These are phyloP conservation scores for Salix viminalis DNA, from an alignment of 345 rosid species.

Conservation along the genomic window DNA sequence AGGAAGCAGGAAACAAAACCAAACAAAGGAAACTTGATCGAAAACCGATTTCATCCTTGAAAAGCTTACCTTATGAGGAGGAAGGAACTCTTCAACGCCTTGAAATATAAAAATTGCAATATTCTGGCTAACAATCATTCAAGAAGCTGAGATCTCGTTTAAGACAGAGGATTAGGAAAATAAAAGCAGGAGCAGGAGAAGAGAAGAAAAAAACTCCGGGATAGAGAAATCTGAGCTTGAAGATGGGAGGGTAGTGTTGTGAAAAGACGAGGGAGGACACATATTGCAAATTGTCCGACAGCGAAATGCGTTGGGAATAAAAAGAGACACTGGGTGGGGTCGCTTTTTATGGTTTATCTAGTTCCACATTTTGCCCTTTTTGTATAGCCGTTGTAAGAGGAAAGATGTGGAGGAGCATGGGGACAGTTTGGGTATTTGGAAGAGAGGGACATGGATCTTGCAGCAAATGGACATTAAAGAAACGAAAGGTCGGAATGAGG, in stretches of 20 bases:
- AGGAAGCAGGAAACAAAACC: too few relatives aligned
- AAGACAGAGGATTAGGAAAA: too few relatives aligned
- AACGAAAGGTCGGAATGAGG: neutral
- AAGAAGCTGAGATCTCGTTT: neutral
- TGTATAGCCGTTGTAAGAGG: neutral
- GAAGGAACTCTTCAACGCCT: too few relatives aligned
- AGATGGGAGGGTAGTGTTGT: neutral
- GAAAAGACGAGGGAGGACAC: slow-evolving; percentile 6
- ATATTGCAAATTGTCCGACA: neutral
- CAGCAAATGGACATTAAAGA: slow-evolving; percentile 1
- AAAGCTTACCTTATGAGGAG: too few relatives aligned
- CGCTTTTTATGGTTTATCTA: neutral
- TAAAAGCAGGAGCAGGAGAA: neutral
- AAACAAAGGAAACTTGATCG: too few relatives aligned
- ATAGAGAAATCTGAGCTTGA: neutral
- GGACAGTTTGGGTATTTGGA: neutral
- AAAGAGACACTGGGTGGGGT: neutral
- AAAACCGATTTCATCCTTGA: too few relatives aligned
- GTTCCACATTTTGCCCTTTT: neutral
- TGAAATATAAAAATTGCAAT: too few relatives aligned
- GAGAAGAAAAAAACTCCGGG: neutral
- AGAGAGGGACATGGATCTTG: neutral
- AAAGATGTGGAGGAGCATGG: too few relatives aligned
- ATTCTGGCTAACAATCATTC: neutral
- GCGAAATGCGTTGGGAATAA: neutral